Evolutionary conservation across 441 rosid genomes (phyloP), one percentile per base, ranked within the genome.

Genomic region (Adansonia madagascariensis): DNA sequence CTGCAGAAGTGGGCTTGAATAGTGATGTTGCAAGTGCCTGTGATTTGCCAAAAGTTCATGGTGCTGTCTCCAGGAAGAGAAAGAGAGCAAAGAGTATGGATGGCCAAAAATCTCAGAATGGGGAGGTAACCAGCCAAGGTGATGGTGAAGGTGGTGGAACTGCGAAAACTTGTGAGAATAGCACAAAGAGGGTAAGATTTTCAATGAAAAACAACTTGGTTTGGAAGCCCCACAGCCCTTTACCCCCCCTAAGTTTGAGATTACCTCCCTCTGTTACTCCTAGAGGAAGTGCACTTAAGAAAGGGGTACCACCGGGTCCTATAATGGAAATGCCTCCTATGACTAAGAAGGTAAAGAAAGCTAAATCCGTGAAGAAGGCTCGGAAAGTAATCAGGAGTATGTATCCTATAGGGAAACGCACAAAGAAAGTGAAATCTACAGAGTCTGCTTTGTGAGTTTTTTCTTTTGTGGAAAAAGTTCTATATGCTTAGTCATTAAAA

Each of bases 211-310:
- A 83, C 86, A 95, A 95, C 86, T 73, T 95, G 85, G 96, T 93
- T 65, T 95, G 99, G 99, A 95, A 93, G 80, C 97, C 99, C 47
- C 69, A 64, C 69, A 39, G 69, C 77, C 99, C 99, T 57, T 77
- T 95, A 59, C 99, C 99, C 73, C 99, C 98, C 12, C 89, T 94
- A 68, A 88, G 88, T 77, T 76, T 94, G 87, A 91, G 99, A 84
- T 78, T 94, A 80, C 99, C 99, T 0, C 97, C 99, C 2, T 91
- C 99, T 76, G 92, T 88, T 76, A 92, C 97, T 17, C 99, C 99
- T 14, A 86, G 99, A 82, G 99, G 99, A 82, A 95, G 99, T 87
- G 99, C 99, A 43, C 93, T 95, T 24, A 95, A 95, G 90, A 79
- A 91, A 84, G 99, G 99, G 20, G 59, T 95, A 59, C 88, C 93